Conservation (phyloP, 2,329 filamentous ascomycete genomes). For the Aspergillus chevalieri region DNA sequence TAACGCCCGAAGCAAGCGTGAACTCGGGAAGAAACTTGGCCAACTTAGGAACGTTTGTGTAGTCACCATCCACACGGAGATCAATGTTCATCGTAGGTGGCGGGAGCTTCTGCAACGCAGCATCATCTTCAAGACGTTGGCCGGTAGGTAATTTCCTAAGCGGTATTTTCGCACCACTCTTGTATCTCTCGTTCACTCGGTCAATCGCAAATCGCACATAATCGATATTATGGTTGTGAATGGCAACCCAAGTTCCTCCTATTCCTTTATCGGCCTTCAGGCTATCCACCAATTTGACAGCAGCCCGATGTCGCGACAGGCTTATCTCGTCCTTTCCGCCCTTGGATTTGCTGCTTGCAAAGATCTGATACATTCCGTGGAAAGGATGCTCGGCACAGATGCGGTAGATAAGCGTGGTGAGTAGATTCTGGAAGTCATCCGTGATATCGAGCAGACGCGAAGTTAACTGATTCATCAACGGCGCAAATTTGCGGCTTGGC, state of each 20-base stretch:
- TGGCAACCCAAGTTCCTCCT: constrained; percentile 59
- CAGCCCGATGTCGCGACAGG: constrained; percentile 66
- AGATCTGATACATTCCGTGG: constrained; percentile 96
- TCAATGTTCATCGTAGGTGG: constrained; percentile 84
- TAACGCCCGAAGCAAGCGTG: constrained; percentile 81
- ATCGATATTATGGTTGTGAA: constrained; percentile 67
- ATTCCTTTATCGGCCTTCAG: constrained; percentile 50
- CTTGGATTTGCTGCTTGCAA: constrained; percentile 68
- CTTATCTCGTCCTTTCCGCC: constrained; percentile 66
- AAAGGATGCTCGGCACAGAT: constrained; percentile 93
- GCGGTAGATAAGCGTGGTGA: constrained; percentile 67
- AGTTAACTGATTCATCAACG: constrained; percentile 90
- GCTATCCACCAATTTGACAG: constrained; percentile 59
- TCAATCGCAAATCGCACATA: constrained; percentile 49
- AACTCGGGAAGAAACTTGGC: constrained; percentile 66
- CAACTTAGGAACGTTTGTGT: constrained; percentile 70
- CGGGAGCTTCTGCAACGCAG: constrained; percentile 65
- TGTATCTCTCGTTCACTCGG: constrained; percentile 55
- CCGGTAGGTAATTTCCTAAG: constrained; percentile 61
- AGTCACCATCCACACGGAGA: constrained; percentile 66
- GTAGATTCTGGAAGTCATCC: constrained; percentile 66
- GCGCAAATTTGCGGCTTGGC: constrained; percentile 84
- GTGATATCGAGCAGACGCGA: constrained; percentile 74
- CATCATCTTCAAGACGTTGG: constrained; percentile 54
- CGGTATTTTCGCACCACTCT: constrained; percentile 58